A percentile compares a stretch with the other conserved stretches of the same genome.
phyloP scores from a whole-genome alignment of 129 eudicot genomes.

The Arctium minus region DNA sequence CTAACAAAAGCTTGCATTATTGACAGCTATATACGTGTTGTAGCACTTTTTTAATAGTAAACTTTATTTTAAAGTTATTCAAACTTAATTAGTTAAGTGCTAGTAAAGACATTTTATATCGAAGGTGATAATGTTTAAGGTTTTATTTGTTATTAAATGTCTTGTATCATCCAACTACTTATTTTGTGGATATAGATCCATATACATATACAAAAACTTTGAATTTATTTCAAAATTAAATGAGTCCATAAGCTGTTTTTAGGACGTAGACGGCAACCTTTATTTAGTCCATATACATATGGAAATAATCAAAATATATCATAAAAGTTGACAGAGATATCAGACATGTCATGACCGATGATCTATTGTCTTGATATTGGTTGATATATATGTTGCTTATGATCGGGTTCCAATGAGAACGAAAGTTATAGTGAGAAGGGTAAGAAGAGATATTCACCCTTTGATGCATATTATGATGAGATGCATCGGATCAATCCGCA shows the following conservation, averaged over 20 bases:
- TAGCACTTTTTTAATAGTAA: too few species aligned
- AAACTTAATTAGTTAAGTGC: not conserved
- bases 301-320: too few species aligned
- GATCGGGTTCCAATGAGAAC: too few species aligned
- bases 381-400: not conserved
- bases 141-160: not conserved
- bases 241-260: not conserved
- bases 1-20: too few species aligned
- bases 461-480: too few species aligned
- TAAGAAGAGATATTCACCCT: too few species aligned
- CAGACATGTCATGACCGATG: not conserved
- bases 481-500: too few species aligned
- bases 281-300: not conserved
- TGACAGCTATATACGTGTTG: too few species aligned
- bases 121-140: not conserved
- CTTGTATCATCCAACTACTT: not conserved
- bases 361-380: too few species aligned
- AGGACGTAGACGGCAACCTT: not conserved
- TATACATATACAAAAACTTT: not conserved
- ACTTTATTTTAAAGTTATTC: too few species aligned
- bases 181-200: not conserved
- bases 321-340: not conserved
- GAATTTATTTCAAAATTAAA: not conserved
- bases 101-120: not conserved
- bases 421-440: too few species aligned